Evolutionary conservation across 371 early-diverging fungal genomes (phyloP).

Genomic region (Lichtheimia corymbifera): DNA sequence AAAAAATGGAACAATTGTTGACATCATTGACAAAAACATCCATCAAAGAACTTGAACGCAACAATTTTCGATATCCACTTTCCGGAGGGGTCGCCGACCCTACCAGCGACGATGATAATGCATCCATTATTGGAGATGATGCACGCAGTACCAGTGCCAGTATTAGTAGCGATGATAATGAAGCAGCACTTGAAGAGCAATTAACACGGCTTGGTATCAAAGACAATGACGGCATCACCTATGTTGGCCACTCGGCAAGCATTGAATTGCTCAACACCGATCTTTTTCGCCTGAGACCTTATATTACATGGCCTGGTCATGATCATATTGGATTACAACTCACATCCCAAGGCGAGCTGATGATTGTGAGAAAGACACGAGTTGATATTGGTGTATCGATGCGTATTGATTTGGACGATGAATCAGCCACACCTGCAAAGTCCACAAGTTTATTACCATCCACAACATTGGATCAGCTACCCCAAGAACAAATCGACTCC

Average conservation of each 20-base stretch:
- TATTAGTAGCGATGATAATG: background rate
- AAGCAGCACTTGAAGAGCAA: conserved; percentile 11
- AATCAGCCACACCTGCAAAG: background rate
- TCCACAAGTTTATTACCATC: no score
- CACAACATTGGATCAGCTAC: background rate
- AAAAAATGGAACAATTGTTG: conserved; percentile 47
- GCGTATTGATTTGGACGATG: conserved; percentile 29
- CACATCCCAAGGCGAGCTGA: conserved; percentile 43
- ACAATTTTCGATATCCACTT: conserved; percentile 25
- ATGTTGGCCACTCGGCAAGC: conserved; percentile 46
- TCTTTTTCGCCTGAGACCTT: conserved; percentile 34
- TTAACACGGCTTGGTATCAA: conserved; percentile 28
- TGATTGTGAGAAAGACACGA: conserved; percentile 33
- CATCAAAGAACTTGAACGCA: conserved; percentile 43
- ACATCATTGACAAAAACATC: conserved; percentile 35
- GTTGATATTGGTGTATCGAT: conserved; percentile 45
- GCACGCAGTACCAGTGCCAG: background rate
- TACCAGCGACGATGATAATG: conserved; percentile 20
- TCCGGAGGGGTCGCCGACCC: conserved; percentile 12
- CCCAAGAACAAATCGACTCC: conserved; percentile 1
- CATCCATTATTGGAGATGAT: conserved; percentile 7
- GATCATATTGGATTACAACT: conserved; percentile 34
- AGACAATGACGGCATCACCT: conserved; percentile 46
- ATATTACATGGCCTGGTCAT: conserved; percentile 39
- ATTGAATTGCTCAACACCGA: conserved; percentile 29